phyloP scores from a whole-genome alignment of 768 basidiomycete genomes.

The Collybia sordida region DNA sequence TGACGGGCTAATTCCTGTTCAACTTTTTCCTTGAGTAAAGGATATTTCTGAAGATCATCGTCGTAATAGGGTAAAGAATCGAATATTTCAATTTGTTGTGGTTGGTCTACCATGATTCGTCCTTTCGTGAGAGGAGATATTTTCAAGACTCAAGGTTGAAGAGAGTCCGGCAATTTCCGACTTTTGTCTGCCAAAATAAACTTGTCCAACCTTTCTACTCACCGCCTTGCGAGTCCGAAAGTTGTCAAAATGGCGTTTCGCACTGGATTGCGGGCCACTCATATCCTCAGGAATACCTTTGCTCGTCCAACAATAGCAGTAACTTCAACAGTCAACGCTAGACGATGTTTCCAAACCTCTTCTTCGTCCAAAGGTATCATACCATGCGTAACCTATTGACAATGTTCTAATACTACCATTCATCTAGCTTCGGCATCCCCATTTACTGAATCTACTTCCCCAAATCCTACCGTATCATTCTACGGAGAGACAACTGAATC shows the following conservation, averaged over 20 bases:
- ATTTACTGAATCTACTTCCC: slow-evolving; percentile 86
- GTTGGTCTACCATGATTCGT: slow-evolving; percentile 22
- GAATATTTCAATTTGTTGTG: slow-evolving; percentile 42
- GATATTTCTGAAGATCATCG: slow-evolving; percentile 81
- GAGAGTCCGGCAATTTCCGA: slow-evolving; percentile 20
- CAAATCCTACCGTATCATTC: slow-evolving; percentile 76
- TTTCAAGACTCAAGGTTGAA: neutral
- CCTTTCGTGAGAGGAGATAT: slow-evolving; percentile 3
- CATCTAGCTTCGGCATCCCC: slow-evolving; percentile 66
- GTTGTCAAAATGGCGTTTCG: slow-evolving; percentile 43
- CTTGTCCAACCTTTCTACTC: neutral
- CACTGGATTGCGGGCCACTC: slow-evolving; percentile 41
- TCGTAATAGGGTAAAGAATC: slow-evolving; percentile 95
- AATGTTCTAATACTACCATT: neutral
- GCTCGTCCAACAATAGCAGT: slow-evolving; percentile 28
- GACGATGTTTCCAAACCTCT: slow-evolving; percentile 49
- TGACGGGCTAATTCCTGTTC: slow-evolving; percentile 77
- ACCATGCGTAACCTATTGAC: neutral
- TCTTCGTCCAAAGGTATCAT: slow-evolving; percentile 45
- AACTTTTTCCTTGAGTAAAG: slow-evolving; percentile 70
- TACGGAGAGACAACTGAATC: slow-evolving; percentile 73
- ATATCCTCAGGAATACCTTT: slow-evolving; percentile 39
- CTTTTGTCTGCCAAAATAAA: slow-evolving; percentile 4
- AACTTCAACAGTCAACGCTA: slow-evolving; percentile 20
- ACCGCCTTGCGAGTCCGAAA: neutral